Evolutionary conservation across 1,139 yeast species (phyloP), one percentile per base, ranked within the genome.

Genomic region (Sugiyamaella castrensis): DNA sequence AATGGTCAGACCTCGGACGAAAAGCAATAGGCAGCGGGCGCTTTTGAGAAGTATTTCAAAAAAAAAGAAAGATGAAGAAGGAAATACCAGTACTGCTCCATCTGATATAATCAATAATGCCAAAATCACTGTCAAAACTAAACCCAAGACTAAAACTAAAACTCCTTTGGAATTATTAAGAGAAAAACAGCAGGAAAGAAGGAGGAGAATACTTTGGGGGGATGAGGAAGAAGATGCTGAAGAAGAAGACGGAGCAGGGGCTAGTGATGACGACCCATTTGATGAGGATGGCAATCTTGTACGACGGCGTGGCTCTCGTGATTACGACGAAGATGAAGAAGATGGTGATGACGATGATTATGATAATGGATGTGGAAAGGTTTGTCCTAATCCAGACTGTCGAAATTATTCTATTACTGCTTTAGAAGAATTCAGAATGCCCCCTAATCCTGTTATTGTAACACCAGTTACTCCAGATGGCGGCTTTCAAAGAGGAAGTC

Each of bases 301-400:
- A 19, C 24, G 24, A 19, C 24, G 24, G 24, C 24, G 24, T 19
- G 24, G 24, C 24, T 19, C 24, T 19, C 24, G 24, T 8, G 6
- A 26, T 26, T 24, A 28, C 27, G 6, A 30, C 5, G 37, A 32
- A 10, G 15, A n/a, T 16, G 11, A 32, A 19, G 13, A 30, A 15
- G 16, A 31, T 10, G 11, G 12, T 12, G 37, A 29, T 11, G 38
- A 38, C 2, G 37, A 36, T 9, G 46, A 36, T 10, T 39, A 42
- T 5, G 48, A 43, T 2, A 44, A 36, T 26, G 48, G 33, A 2
- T 42, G 53, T 26, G 47, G 40, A 4, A 32, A 41, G 11, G 41
- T 48, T 13, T 55, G 58, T 30, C 32, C 50, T n/a, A 54, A 55
- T 33, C 58, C 58, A 1, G 52, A 47, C 11, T 54, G 59, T 40